Base-by-base conservation (phyloP, 2,329 filamentous ascomycete genomes). In the Pseudogymnoascus sp. region DNA sequence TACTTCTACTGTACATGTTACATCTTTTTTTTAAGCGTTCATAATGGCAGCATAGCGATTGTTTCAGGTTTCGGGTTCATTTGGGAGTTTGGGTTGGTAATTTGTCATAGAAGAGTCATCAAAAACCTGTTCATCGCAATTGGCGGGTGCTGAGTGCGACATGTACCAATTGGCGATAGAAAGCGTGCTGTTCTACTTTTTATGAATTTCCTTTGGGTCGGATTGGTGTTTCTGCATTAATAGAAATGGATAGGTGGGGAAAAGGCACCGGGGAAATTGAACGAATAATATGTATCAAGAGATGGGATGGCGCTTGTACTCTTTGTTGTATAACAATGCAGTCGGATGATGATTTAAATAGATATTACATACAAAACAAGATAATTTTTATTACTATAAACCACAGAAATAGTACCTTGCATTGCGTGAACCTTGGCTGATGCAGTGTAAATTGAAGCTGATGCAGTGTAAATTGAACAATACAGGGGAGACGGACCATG, bases 41-140 rank as follows among this genome's bases (percentile, higher is more conserved):
- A 56, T 33, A 56, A 56, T 19, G 28, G 10, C 46, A 56, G 46
- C 46, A 56, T 56, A 56, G 46, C 46, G 46, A 56, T 56, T 56
- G 46, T 56, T 33, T 56, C 16, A 12, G 46, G 46, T 2, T 28
- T 50, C 43, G 46, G 46, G 26, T 16, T 16, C 46, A 56, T 56
- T 31, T 33, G 46, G 46, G 46, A 19, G 46, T 56, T 56, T 56
- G 26, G 41, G 46, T 46, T 24, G 41, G 26, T 56, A 33, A 56
- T 56, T 16, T 6, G 46, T 56, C 46, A 56, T 56, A 56, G 46
- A 53, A 53, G 46, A 56, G 46, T 56, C 46, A 56, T 56, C 46
- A 33, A 56, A 56, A 56, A 56, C 46, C 10, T 56, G n/a, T 56
- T 56, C 26, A 56, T 56, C 46, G 46, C 46, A 56, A 31, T 56